Evolutionary conservation across 202 grass and related monocot genomes (phyloP), one percentile per base, ranked within the genome.

Genomic region (Schoenoplectus tabernaemontani): DNA sequence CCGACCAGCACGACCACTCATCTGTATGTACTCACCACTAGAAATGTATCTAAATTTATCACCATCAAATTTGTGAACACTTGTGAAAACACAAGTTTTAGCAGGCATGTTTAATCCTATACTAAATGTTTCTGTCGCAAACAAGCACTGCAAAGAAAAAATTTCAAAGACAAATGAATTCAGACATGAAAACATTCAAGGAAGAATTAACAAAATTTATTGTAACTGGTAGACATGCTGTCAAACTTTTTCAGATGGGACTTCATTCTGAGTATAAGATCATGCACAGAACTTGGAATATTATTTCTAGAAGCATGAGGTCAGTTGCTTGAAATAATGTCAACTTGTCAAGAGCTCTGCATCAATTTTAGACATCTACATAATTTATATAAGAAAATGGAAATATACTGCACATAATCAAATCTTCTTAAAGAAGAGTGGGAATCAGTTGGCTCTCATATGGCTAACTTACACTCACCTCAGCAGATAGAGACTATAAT

Each of bases 81-180:
- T 94, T 78, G 93, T 96, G 88, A 98, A 98, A 65, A 98, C 95
- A 53, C 91, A 90, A 82, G 95, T 98, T 78, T 98, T 98, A 78
- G 95, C 95, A 83, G 95, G 95, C 95, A 98, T 98, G 88, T 98
- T 98, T 83, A 98, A 81, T 76, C 95, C 95, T 79, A 98, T 98
- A 87, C 95, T 98, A 88, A 98, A 98, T 64, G 95, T 98, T 83
- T 98, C 95, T 81, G 95, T 98, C 33, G 95, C 95, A 86, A 96
- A 96, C 78, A 98, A 81, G 75, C 95, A 98, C 91, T 98, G 82
- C 71, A 92, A 81, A 54, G 82, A 67, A 81, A 84, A 20, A 80
- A 84, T 85, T 77, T 24, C 81, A 67, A 69, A 72, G 75, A 82
- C 1, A 86, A 72, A n/a, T n/a, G 6, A 78, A 69, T 47, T 64